Evolutionary conservation across 2,329 filamentous ascomycete genomes (phyloP), one percentile per base, ranked within the genome.

Genomic region (Colletotrichum melonis): DNA sequence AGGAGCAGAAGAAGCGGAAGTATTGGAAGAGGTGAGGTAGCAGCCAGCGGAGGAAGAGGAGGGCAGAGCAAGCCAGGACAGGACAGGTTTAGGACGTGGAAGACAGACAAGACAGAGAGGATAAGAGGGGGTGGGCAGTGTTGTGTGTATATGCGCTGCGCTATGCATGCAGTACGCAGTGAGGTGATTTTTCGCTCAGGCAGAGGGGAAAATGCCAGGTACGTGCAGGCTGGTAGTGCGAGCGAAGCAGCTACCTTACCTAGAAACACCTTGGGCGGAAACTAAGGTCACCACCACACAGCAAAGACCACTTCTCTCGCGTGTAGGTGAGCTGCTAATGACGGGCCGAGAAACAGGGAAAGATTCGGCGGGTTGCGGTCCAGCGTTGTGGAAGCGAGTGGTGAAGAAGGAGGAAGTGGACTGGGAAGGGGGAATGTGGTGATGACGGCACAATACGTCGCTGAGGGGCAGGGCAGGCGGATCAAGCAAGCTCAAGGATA

Each of bases 201-300:
- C 52, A 26, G 46, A 56, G 74, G 73, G 59, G 72, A 69, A 69
- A 75, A 78, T 79, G 76, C 77, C 76, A 79, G 78, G 78, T 67
- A 77, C 75, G 75, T 75, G 75, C 75, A 77, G 74, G 67, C 65
- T 76, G 76, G 75, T 71, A 71, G 68, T 46, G 68, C 68, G 63
- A 71, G 68, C 68, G 63, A 71, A 63, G 68, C 68, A 71, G 55
- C 68, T 71, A 67, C 62, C 32, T 35, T 35, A 35, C 32, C 32
- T 35, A 35, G 32, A 65, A 42, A 60, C n/a, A 57, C 28, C 42
- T 62, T 49, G 12, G 14, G 19, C 32, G 30, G 59, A 49, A 30
- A 26, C 42, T 42, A 30, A 59, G 28, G 54, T 66, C 62, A 66
- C 67, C 62, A 66, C 67, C 57, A 42, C 62, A 66, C 62, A 38